A percentile compares a stretch with the other conserved stretches of the same genome.
Evolutionary conservation across 192 early-diverging fungal genomes (phyloP).

Genomic region (Rhizoclosmatium globosum): DNA sequence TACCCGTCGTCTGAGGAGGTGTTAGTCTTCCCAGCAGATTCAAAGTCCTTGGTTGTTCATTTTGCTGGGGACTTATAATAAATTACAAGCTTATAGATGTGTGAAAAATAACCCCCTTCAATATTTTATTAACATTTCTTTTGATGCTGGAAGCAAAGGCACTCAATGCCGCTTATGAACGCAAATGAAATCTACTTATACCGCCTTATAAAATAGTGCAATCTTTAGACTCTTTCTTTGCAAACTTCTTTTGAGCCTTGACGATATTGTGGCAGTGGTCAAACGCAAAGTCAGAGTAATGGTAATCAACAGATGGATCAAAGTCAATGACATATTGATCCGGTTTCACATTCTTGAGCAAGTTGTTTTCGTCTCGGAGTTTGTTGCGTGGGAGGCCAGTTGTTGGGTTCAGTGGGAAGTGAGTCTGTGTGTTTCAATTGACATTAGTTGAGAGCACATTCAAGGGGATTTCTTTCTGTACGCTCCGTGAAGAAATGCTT

Average conservation of each 20-base stretch:
- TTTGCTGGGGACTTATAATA: neutral
- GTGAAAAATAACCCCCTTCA: neutral
- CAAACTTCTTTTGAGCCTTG: neutral
- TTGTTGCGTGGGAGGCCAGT: slow-evolving; percentile 17
- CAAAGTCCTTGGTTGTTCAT: neutral
- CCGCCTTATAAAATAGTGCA: no score
- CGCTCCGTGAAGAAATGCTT: no score
- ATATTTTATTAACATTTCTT: neutral
- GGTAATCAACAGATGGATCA: slow-evolving; percentile 9
- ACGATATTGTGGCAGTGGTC: slow-evolving; percentile 32
- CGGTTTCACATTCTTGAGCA: neutral
- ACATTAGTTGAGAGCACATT: no score
- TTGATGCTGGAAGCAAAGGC: neutral
- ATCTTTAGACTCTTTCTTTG: neutral
- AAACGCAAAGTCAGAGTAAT: slow-evolving; percentile 29
- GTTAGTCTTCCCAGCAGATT: slow-evolving; percentile 5
- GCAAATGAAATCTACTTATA: no score
- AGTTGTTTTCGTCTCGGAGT: slow-evolving; percentile 12
- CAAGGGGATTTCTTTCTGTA: no score
- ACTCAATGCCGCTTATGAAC: neutral
- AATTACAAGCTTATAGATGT: no score
- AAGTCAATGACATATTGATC: slow-evolving; percentile 9
- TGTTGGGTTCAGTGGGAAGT: neutral
- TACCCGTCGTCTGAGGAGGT: slow-evolving; percentile 6
- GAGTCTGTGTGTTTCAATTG: neutral